These are phyloP conservation scores for Talaromyces islandicus DNA, from an alignment of 2,329 filamentous ascomycete genomes.

Conservation along the genomic window DNA sequence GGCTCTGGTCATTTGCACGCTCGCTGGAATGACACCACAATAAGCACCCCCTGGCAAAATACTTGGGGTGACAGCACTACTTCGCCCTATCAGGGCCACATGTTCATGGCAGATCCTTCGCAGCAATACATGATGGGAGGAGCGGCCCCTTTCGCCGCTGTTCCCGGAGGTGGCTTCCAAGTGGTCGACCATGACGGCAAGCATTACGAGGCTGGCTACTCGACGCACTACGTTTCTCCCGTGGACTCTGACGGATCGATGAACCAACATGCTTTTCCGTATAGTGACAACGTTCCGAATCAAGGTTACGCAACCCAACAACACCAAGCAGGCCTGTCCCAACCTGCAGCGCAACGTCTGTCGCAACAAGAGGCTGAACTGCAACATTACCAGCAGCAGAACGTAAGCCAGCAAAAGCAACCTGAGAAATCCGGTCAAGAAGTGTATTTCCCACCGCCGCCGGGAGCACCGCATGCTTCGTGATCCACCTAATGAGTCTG, in stretches of 20 bases:
- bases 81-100: conserved; percentile 14
- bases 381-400: not conserved
- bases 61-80: conserved; percentile 17
- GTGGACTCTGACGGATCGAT: not conserved
- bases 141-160: not conserved
- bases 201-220: conserved; percentile 17
- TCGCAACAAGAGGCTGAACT: not conserved
- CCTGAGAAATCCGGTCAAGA: not conserved
- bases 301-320: not conserved
- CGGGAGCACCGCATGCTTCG: conserved; percentile 5
- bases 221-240: conserved; percentile 11
- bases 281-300: not conserved
- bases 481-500: not conserved
- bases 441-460: not conserved
- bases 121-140: conserved; percentile 6
- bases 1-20: conserved; percentile 24
- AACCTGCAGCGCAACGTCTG: not conserved
- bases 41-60: conserved; percentile 22
- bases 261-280: conserved; percentile 7
- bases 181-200: conserved; percentile 25
- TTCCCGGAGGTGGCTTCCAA: conserved; percentile 17
- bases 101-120: not conserved
- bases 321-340: not conserved
- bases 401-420: not conserved
- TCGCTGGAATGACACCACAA: conserved; percentile 30